Evolutionary conservation across 192 early-diverging fungal species (phyloP).

Genomic region (Phlyctochytrium arcticum): DNA sequence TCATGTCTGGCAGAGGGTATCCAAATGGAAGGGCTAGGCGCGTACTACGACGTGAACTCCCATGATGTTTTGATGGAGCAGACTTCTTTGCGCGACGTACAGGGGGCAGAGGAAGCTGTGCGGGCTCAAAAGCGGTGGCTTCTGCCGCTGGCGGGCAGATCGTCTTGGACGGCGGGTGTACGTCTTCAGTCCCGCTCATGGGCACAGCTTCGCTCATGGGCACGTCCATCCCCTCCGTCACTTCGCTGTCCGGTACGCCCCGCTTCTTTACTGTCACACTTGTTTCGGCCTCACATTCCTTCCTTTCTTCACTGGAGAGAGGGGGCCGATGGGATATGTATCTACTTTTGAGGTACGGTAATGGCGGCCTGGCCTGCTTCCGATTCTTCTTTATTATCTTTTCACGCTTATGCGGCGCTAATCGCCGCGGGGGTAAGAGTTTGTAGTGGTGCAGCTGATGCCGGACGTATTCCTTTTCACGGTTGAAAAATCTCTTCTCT

Average conservation of each 20-base stretch:
- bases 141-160: too few relatives aligned
- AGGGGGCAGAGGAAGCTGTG: too few relatives aligned
- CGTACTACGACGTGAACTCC: not conserved
- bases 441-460: slow-evolving; percentile 13
- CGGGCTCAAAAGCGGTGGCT: too few relatives aligned
- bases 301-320: not conserved
- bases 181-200: too few relatives aligned
- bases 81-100: too few relatives aligned
- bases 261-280: not conserved
- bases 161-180: too few relatives aligned
- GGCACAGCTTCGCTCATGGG: too few relatives aligned
- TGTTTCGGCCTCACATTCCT: not conserved
- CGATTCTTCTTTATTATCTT: too few relatives aligned
- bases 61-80: too few relatives aligned
- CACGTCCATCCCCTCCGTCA: not conserved
- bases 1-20: not conserved
- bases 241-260: not conserved
- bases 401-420: too few relatives aligned
- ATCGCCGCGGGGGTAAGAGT: too few relatives aligned
- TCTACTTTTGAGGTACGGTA: not conserved
- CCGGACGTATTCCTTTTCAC: slow-evolving; percentile 19
- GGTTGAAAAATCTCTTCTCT: slow-evolving; percentile 10
- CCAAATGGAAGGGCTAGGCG: not conserved
- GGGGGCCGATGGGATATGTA: not conserved
- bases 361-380: too few relatives aligned